A percentile compares a stretch with the other conserved stretches of the same genome.
Evolutionary conservation across 139 green algal species (phyloP).

Genomic region (Zygnema cylindricum): DNA sequence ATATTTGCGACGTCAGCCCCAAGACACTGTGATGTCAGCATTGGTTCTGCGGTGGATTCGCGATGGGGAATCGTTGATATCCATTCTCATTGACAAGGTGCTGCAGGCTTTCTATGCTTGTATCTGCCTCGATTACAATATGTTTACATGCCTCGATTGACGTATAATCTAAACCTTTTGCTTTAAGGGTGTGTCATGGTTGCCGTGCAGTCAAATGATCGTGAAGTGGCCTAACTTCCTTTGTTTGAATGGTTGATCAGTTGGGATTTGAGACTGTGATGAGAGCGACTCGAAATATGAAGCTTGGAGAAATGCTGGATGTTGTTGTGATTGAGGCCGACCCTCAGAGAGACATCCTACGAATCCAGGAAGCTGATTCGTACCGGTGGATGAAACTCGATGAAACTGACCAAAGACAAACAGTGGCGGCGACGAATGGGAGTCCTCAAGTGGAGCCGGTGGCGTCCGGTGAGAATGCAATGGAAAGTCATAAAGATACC

Average conservation of each 20-base stretch:
- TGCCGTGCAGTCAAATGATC: not conserved
- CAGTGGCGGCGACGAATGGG: not conserved
- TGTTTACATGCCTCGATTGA: constrained; percentile 14
- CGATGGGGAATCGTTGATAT: constrained; percentile 13
- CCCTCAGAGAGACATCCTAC: constrained; percentile 10
- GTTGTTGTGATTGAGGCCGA: constrained; percentile 30
- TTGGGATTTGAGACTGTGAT: constrained; percentile 51
- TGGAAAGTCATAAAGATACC: not conserved
- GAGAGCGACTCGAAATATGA: constrained; percentile 24
- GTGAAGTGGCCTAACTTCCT: too few relatives aligned
- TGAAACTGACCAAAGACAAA: not conserved
- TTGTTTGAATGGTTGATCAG: too few relatives aligned
- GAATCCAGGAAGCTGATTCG: constrained; percentile 14
- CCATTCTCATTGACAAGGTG: constrained; percentile 37
- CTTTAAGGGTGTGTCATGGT: not conserved
- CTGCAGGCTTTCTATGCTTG: too few relatives aligned
- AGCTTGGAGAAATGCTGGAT: constrained; percentile 7
- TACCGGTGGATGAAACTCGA: not conserved
- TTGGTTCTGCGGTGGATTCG: constrained; percentile 41
- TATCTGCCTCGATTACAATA: not conserved
- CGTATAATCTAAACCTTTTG: constrained; percentile 19
- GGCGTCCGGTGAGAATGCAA: not conserved
- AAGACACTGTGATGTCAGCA: not conserved
- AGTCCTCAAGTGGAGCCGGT: not conserved
- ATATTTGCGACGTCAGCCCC: constrained; percentile 25